A percentile compares a stretch with the other conserved stretches of the same genome.
These are phyloP conservation scores for Dactylis glomerata DNA, from an alignment of 176 grass and related monocot species.

Conservation along the genomic window DNA sequence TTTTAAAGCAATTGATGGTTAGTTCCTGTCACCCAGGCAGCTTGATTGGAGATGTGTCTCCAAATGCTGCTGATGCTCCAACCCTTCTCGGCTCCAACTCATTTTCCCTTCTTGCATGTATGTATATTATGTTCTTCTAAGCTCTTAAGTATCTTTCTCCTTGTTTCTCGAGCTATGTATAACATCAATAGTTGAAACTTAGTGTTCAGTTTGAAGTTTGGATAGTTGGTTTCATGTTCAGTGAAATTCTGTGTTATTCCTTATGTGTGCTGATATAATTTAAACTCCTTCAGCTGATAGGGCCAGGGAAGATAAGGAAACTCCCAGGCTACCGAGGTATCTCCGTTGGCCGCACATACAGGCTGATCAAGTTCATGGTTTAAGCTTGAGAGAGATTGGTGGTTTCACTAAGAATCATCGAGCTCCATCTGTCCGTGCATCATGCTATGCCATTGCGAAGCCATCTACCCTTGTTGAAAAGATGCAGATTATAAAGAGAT, in stretches of 20 bases:
- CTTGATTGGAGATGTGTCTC: conserved; percentile 45
- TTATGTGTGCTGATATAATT: neutral
- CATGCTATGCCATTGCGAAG: conserved; percentile 95
- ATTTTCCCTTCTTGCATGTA: conserved; percentile 93
- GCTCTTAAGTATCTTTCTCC: neutral
- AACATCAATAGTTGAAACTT: neutral
- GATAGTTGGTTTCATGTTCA: neutral
- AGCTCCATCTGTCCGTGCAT: conserved; percentile 87
- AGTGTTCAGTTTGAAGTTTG: conserved; percentile 11
- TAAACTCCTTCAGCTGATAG: conserved; percentile 63
- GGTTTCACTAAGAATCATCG: conserved; percentile 88
- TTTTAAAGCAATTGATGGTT: conserved; percentile 91
- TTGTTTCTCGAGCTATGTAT: neutral
- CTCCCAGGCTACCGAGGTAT: conserved; percentile 54
- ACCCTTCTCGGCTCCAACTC: conserved; percentile 78
- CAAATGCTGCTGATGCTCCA: conserved; percentile 86
- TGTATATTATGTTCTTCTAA: conserved; percentile 17
- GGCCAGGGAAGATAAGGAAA: conserved; percentile 49
- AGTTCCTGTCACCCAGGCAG: conserved; percentile 58
- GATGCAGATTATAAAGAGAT: conserved; percentile 96
- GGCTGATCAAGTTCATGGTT: conserved; percentile 85
- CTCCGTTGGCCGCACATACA: conserved; percentile 97
- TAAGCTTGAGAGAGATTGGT: conserved; percentile 94
- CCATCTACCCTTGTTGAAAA: conserved; percentile 93
- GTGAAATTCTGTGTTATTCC: neutral